Percentiles rank a stretch among this genome's conserved stretches.
Conservation (phyloP, 257 asterid species). For the Voacanga thouarsii region DNA sequence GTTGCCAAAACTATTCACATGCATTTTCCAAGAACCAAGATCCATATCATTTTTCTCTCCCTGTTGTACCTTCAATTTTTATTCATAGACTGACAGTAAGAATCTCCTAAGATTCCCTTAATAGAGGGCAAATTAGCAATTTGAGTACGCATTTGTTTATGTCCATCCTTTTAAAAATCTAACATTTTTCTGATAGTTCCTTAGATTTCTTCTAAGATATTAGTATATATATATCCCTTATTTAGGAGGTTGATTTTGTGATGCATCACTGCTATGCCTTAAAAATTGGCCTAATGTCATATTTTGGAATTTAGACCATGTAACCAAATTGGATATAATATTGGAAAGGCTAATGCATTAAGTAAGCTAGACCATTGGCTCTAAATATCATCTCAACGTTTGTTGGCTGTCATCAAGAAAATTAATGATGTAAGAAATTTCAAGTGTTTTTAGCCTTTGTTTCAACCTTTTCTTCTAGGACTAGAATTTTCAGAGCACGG, state of each 20-base stretch:
- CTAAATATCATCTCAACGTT: background rate
- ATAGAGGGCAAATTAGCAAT: background rate
- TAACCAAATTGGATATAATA: constrained; percentile 5
- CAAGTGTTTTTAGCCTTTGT: too few relatives aligned
- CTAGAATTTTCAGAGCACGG: too few relatives aligned
- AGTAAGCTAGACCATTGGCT: constrained; percentile 2
- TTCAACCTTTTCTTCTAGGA: too few relatives aligned
- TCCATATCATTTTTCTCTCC: background rate
- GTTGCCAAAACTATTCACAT: background rate
- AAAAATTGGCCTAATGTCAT: constrained; percentile 2
- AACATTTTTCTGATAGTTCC: background rate
- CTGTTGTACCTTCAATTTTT: background rate
- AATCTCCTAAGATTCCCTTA: background rate
- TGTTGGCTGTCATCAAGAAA: too few relatives aligned
- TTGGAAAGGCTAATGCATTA: background rate
- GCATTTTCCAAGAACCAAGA: constrained; percentile 6
- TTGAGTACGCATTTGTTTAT: background rate
- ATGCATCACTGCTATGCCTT: background rate
- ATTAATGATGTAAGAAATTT: background rate
- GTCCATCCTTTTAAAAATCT: background rate
- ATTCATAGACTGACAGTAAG: background rate
- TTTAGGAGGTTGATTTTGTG: background rate
- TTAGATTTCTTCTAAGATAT: background rate
- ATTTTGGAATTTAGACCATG: constrained; percentile 16
- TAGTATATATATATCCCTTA: too few relatives aligned